A percentile compares a stretch with the other conserved stretches of the same genome.
These are phyloP conservation scores for Bipolaris victoriae DNA, from an alignment of 2,329 filamentous ascomycete species.

Conservation along the genomic window DNA sequence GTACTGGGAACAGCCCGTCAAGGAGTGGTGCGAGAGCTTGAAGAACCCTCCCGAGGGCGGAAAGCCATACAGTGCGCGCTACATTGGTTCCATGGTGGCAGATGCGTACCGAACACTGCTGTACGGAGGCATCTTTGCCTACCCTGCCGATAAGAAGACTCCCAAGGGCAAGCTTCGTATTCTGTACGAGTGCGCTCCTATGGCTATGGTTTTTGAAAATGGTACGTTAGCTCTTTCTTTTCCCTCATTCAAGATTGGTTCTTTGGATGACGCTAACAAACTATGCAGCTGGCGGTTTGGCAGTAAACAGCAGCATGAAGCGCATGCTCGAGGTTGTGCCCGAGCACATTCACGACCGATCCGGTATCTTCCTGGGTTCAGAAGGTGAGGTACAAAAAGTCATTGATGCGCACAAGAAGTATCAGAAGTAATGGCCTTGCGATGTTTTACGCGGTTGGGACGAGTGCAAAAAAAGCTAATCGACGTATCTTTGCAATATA, in stretches of 20 bases:
- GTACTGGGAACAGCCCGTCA: conserved; percentile 91
- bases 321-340: conserved; percentile 89
- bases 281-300: conserved; percentile 80
- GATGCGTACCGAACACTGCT: conserved; percentile 95
- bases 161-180: conserved; percentile 98
- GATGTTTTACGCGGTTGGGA: background rate
- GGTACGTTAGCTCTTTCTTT: conserved; percentile 62
- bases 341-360: conserved; percentile 91
- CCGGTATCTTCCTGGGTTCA: conserved; percentile 95
- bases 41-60: conserved; percentile 76
- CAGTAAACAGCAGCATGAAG: conserved; percentile 87
- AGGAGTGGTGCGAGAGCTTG: conserved; percentile 85
- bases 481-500: background rate
- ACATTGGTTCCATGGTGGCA: conserved; percentile 98
- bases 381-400: conserved; percentile 96
- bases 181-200: conserved; percentile 96
- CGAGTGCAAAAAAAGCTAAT: background rate
- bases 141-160: conserved; percentile 96
- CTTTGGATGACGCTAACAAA: conserved; percentile 20
- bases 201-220: conserved; percentile 99
- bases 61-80: conserved; percentile 93
- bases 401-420: conserved; percentile 76
- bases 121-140: conserved; percentile 97
- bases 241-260: background rate
- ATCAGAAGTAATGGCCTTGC: conserved; percentile 39